Percentiles rank a stretch among this genome's conserved stretches.
These are phyloP conservation scores for Annulohypoxylon nitens DNA, from an alignment of 495 filamentous ascomycete species.

Conservation along the genomic window DNA sequence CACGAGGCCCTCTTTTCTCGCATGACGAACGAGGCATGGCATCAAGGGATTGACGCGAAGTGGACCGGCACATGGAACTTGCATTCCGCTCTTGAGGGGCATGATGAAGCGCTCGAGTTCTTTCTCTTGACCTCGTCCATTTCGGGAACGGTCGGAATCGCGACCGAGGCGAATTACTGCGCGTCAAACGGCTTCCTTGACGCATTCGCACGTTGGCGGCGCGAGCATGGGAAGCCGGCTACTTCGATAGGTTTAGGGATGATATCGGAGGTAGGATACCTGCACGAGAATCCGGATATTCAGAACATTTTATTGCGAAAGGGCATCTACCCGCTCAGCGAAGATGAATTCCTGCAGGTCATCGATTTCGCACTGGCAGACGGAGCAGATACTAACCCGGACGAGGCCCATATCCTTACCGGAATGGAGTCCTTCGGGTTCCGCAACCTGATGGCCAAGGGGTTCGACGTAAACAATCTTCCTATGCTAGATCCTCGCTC, in stretches of 20 bases:
- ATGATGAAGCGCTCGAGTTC: constrained; percentile 45
- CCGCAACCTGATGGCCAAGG: constrained; percentile 2
- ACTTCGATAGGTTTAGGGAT: constrained; percentile 43
- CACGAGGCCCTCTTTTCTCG: constrained; percentile 58
- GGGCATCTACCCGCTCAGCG: constrained; percentile 47
- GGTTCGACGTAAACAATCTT: constrained; percentile 3
- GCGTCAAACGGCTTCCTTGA: constrained; percentile 57
- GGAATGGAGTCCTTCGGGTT: constrained; percentile 10
- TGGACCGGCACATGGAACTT: constrained; percentile 57
- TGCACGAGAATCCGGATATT: constrained; percentile 52
- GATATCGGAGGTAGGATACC: constrained; percentile 47
- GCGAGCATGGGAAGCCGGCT: constrained; percentile 40
- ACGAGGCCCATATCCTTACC: neutral
- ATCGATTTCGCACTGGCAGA: constrained; percentile 1
- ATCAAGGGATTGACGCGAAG: constrained; percentile 57
- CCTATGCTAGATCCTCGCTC: neutral
- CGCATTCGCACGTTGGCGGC: constrained; percentile 52
- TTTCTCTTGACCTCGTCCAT: constrained; percentile 58
- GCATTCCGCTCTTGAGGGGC: constrained; percentile 47
- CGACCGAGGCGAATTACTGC: constrained; percentile 57
- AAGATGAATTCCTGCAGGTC: constrained; percentile 39
- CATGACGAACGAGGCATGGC: constrained; percentile 56
- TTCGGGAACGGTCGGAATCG: constrained; percentile 49
- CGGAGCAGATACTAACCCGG: neutral
- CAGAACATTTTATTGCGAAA: constrained; percentile 45